Percentiles rank a stretch among this genome's conserved stretches.
phyloP scores from a whole-genome alignment of 2,329 filamentous ascomycete species.

The Cercospora canescens region DNA sequence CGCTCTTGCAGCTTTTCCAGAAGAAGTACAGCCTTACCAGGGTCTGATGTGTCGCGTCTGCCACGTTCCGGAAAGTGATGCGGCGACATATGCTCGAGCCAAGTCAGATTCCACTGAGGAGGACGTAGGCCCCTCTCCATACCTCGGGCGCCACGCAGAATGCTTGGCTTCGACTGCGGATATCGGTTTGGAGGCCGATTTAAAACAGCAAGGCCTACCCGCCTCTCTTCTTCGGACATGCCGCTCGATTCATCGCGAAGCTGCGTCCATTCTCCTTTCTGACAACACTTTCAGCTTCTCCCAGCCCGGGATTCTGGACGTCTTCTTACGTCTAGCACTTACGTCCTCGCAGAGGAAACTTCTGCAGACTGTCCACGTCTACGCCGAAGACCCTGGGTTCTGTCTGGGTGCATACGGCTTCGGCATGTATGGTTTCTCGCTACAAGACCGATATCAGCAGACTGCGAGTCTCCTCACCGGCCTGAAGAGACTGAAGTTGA shows the following conservation, averaged over 20 bases:
- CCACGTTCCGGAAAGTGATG: neutral
- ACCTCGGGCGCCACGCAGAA: neutral
- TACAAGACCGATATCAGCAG: neutral
- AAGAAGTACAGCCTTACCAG: neutral
- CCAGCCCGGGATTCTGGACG: neutral
- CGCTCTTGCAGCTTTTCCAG: neutral
- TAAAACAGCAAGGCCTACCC: neutral
- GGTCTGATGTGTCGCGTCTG: neutral
- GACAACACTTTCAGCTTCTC: constrained; percentile 3
- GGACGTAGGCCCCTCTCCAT: neutral
- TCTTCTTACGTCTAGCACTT: neutral
- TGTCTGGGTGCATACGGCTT: neutral
- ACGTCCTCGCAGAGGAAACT: neutral
- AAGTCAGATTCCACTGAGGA: neutral
- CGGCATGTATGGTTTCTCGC: neutral
- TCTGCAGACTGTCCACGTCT: neutral
- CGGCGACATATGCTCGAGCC: neutral
- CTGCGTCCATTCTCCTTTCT: neutral
- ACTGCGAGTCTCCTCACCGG: neutral
- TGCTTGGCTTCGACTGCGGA: neutral
- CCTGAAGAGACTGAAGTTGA: neutral
- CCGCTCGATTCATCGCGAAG: neutral
- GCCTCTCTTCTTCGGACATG: neutral
- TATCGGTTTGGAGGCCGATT: neutral
- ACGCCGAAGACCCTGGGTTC: neutral